Evolutionary conservation across 73 alveolate genomes (phyloP), one percentile per base, ranked within the genome.

Genomic region (Paramecium sonneborni): DNA sequence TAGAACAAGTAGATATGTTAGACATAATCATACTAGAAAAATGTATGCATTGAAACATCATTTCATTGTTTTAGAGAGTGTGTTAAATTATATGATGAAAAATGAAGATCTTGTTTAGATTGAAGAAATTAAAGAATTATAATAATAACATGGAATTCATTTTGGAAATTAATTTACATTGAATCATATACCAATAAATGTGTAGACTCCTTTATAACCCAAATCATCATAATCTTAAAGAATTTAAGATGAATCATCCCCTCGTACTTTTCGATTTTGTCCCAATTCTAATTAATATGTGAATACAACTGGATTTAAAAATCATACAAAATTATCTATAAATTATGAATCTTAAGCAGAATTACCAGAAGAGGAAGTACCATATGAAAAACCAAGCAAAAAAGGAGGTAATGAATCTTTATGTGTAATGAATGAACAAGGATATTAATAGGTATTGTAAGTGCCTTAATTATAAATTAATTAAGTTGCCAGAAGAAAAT

Each of bases 91-190:
- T 14, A 32, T 69, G 52, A 69, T 69, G 85, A 69, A 32, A 15
- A 26, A 69, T 69, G 85, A 69, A 69, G 85, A 69, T 69, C 30
- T 30, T 10, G 24, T 26, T 69, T 69, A 69, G 20, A 69, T 69
- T 21, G 85, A 69, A 28, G 76, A 28, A 9, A 57, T 57, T n/a
- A 57, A 57, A 32, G 76, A 57, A 20, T 28, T 57, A 23, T 57
- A 57, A 20, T 24, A 57, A 11, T 9, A 57, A 57, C 76, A 24
- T 57, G 32, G 37, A 3, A 24, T 24, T 5, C 76, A 57, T 21
- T 57, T 24, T 24, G 32, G 41, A 24, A 57, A 57, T 57, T 14
- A 57, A 24, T 23, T 23, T 23, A 24, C 76, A 15, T 57, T 3
- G 2, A 21, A 57, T 24, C 20, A 57, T 5, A 20, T 57, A 1